Evolutionary conservation across 2,329 filamentous ascomycete species (phyloP).

Genomic region (Chaetomium sp.): DNA sequence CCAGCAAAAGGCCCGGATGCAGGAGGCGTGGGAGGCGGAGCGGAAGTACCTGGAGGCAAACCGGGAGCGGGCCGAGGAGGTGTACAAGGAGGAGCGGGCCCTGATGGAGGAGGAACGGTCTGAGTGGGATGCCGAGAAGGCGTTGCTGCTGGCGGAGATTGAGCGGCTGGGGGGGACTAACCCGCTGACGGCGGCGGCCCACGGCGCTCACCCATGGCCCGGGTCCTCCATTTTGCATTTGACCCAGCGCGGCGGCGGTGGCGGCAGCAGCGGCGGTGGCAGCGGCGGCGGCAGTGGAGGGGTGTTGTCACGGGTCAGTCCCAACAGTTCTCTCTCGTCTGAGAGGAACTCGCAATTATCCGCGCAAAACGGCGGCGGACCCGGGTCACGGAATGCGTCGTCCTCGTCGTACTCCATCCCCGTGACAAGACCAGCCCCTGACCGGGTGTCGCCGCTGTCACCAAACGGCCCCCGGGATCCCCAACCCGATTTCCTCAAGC

Average conservation of each 20-base stretch:
- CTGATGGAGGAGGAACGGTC: constrained; percentile 47
- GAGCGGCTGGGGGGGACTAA: constrained; percentile 27
- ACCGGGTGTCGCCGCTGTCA: constrained; percentile 13
- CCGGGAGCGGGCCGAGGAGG: constrained; percentile 46
- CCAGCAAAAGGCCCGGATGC: constrained; percentile 37
- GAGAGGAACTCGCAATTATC: constrained; percentile 10
- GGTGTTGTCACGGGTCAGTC: constrained; percentile 20
- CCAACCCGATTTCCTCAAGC: constrained; percentile 10
- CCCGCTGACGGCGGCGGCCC: constrained; percentile 5
- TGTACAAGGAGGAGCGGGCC: constrained; percentile 48
- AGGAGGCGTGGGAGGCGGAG: constrained; percentile 48
- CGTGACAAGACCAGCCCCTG: constrained; percentile 1
- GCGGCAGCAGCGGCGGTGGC: no score
- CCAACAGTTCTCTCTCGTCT: constrained; percentile 21
- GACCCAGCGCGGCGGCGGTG: constrained; percentile 9
- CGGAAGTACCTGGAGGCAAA: constrained; percentile 48
- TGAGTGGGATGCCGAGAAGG: constrained; percentile 42
- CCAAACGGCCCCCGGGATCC: constrained; percentile 7
- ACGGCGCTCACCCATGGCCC: constrained; percentile 15
- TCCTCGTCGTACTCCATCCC: background rate
- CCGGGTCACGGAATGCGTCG: background rate
- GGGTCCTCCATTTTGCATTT: constrained; percentile 1
- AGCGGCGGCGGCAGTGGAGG: constrained; percentile 18
- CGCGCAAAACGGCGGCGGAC: background rate
- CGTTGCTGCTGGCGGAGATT: constrained; percentile 36